phyloP scores from a whole-genome alignment of 495 filamentous ascomycete species.

The Annulohypoxylon nitens region DNA sequence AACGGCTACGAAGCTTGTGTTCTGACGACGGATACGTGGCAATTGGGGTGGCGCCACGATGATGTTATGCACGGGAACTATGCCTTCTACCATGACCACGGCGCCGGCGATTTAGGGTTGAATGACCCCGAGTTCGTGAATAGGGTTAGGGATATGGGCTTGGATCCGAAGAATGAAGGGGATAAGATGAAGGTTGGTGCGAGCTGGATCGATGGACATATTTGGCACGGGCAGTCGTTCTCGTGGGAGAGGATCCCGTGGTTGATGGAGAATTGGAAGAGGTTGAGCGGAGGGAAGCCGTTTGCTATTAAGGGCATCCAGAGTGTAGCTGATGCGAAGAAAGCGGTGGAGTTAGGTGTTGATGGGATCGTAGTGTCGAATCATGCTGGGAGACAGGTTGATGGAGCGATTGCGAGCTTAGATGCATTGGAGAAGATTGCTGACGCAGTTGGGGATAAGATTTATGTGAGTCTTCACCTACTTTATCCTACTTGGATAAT shows the following conservation, averaged over 20 bases:
- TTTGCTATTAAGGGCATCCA: constrained; percentile 71
- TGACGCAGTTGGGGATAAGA: constrained; percentile 53
- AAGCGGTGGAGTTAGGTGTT: constrained; percentile 66
- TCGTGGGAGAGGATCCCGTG: constrained; percentile 70
- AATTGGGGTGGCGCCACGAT: constrained; percentile 74
- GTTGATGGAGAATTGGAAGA: constrained; percentile 66
- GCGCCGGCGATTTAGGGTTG: constrained; percentile 64
- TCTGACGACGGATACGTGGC: constrained; percentile 75
- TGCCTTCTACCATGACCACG: constrained; percentile 68
- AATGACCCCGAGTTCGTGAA: constrained; percentile 70
- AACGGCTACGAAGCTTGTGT: constrained; percentile 70
- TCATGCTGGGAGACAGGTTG: constrained; percentile 73
- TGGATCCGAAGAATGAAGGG: constrained; percentile 62
- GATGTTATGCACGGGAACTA: constrained; percentile 71
- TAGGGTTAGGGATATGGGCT: constrained; percentile 55
- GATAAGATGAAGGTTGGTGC: constrained; percentile 62
- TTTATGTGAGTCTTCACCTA: too few species aligned
- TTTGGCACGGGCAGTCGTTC: constrained; percentile 74
- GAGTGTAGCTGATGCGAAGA: constrained; percentile 65
- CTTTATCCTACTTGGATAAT: too few species aligned
- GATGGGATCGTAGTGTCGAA: constrained; percentile 72
- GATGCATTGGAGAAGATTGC: constrained; percentile 75
- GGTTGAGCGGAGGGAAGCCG: constrained; percentile 66
- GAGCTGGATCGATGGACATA: constrained; percentile 71
- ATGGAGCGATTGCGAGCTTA: constrained; percentile 71